These are phyloP conservation scores for Exutisphaerella laricina DNA, from an alignment of 2,329 filamentous ascomycete genomes.

Conservation along the genomic window DNA sequence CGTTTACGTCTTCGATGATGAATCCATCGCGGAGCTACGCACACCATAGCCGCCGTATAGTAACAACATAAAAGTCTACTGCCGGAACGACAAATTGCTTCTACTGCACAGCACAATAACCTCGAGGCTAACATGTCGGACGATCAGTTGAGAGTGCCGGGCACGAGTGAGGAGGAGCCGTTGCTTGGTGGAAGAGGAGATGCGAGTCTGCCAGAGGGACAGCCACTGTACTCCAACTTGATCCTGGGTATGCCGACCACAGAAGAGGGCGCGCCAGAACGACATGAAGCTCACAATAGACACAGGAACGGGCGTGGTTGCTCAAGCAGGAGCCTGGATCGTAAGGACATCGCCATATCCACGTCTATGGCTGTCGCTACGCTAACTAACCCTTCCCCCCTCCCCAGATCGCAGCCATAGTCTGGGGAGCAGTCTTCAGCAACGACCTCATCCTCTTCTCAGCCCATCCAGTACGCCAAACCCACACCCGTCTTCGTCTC, in stretches of 20 bases:
- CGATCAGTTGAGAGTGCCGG: slow-evolving; percentile 35
- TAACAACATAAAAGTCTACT: too few relatives aligned
- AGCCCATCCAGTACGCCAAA: slow-evolving; percentile 77
- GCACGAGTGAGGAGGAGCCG: slow-evolving; percentile 58
- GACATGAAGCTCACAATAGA: slow-evolving; percentile 7
- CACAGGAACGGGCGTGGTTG: slow-evolving; percentile 72
- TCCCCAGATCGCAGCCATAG: slow-evolving; percentile 58
- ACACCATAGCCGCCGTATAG: not conserved
- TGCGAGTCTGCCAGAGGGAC: slow-evolving; percentile 61
- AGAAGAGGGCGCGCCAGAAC: not conserved
- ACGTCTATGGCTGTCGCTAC: too few relatives aligned
- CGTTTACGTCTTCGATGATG: slow-evolving; percentile 2
- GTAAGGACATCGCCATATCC: slow-evolving; percentile 36
- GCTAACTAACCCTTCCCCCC: too few relatives aligned
- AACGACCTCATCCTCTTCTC: slow-evolving; percentile 74
- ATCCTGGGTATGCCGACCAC: slow-evolving; percentile 56
- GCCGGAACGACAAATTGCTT: not conserved
- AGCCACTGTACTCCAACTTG: slow-evolving; percentile 64
- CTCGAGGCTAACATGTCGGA: slow-evolving; percentile 3
- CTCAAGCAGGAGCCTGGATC: slow-evolving; percentile 72
- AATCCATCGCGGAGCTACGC: not conserved
- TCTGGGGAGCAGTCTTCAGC: slow-evolving; percentile 73
- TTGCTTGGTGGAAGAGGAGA: slow-evolving; percentile 67
- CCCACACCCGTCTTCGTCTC: too few relatives aligned
- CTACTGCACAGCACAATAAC: slow-evolving; percentile 4